Base-by-base conservation (phyloP, 2,329 filamentous ascomycete species). In the Didymella sp. region DNA sequence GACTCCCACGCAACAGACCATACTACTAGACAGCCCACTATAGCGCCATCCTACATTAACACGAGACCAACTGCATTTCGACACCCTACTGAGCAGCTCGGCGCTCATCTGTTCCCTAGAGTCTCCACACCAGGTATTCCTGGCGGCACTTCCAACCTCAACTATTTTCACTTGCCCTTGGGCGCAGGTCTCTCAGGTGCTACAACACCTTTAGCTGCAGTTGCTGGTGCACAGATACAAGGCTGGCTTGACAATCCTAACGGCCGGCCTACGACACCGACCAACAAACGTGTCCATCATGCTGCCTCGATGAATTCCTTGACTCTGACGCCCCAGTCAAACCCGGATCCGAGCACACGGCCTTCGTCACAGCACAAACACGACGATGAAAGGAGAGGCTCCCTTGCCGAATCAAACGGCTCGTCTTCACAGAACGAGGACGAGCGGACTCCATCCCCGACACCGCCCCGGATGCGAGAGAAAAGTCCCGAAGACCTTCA, bases 401-500 rank as follows among this genome's bases (percentile, higher is more conserved):
- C 73, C 25, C 58, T 69, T 52, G 67, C 67, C 19, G 70, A 66
- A 27, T 71, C 70, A 11, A 67, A 64, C 31, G 64, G 58, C 33
- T 58, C 65, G 15, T 63, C 65, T 21, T 71, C 68, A 19, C 62
- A 75, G 46, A 70, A 72, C 30, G 66, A 64, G 41, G 70, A 58
- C 31, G 67, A 67, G 48, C 62, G 66, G 21, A 73, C 71, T 15
- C 67, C 69, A 6, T 73, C 73, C 53, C 64, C 69, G 28, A 74
- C 77, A 48, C 78, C 81, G 21, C 80, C 84, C 43, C 80, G 81
- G 52, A 85, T 88, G 71, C 85, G 87, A 22, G 91, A 96, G 72
- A 89, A 87, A 4, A 85, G 88, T 24, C 85, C 90, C 2, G 92
- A 96, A 62, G 95, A 99, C 71, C 83, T 97, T 50, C 95, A 99